Evolutionary conservation across 345 rosid species (phyloP).

Genomic region (Eucalyptus regnans): DNA sequence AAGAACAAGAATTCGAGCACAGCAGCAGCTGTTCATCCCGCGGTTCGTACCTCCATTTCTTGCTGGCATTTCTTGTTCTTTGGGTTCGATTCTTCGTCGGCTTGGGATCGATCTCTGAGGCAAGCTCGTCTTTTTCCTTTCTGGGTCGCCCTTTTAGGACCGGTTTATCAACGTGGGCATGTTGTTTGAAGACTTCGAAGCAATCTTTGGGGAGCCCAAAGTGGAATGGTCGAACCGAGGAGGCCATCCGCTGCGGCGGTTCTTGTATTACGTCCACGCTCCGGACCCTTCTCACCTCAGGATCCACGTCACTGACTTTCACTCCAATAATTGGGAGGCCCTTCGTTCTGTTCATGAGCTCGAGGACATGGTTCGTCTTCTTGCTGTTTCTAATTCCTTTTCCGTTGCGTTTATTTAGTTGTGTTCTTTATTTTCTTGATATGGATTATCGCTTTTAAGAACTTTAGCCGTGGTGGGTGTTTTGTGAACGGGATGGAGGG

Average conservation of each 20-base stretch:
- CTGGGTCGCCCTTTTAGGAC: neutral
- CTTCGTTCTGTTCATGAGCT: constrained; percentile 56
- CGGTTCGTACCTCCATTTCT: neutral
- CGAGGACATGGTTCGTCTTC: constrained; percentile 50
- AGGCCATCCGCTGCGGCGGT: constrained; percentile 27
- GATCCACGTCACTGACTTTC: constrained; percentile 57
- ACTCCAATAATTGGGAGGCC: constrained; percentile 45
- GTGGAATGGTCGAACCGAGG: constrained; percentile 29
- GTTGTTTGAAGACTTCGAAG: constrained; percentile 42
- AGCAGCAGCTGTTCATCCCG: neutral
- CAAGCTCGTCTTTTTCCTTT: neutral
- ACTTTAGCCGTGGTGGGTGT: neutral
- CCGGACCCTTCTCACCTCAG: constrained; percentile 48
- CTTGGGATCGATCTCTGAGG: neutral
- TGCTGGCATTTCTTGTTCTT: neutral
- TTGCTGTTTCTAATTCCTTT: neutral
- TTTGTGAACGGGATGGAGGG: neutral
- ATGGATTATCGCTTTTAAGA: neutral
- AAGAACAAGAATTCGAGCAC: neutral
- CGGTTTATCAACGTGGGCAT: neutral
- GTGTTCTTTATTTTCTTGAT: neutral
- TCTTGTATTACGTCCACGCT: constrained; percentile 55
- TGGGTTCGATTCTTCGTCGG: neutral
- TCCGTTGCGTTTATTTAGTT: neutral
- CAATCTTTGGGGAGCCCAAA: constrained; percentile 57